Percentiles rank a stretch among this genome's conserved stretches.
phyloP scores from a whole-genome alignment of 495 filamentous ascomycete species.

The Hypoxylon subgilvum region DNA sequence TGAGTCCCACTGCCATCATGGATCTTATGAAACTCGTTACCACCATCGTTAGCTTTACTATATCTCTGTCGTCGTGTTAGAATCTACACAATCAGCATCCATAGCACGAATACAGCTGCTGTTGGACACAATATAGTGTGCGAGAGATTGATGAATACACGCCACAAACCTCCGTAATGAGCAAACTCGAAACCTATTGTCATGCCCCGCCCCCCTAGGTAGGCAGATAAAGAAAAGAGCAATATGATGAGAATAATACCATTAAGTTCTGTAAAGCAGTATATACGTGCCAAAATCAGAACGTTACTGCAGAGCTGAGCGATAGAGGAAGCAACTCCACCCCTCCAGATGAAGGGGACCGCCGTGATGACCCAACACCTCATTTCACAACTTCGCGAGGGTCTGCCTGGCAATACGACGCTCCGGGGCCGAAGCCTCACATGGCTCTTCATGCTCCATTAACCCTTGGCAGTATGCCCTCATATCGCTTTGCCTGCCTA shows the following conservation, averaged over 20 bases:
- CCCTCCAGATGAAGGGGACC: not conserved
- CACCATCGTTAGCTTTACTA: no score
- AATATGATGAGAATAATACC: slow-evolving; percentile 1
- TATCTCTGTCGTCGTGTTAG: no score
- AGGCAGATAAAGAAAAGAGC: not conserved
- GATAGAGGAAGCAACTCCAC: not conserved
- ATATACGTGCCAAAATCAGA: slow-evolving; percentile 20
- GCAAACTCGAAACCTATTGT: no score
- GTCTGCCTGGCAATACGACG: not conserved
- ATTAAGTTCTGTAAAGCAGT: slow-evolving; percentile 17
- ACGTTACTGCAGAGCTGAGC: not conserved
- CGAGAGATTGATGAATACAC: no score
- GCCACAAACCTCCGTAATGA: not conserved
- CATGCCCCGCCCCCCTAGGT: not conserved
- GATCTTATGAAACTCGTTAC: no score
- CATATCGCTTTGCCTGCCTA: not conserved
- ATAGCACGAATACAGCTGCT: no score
- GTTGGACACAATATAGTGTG: no score
- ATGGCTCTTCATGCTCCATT: not conserved
- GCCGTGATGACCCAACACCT: not conserved
- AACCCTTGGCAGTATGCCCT: not conserved
- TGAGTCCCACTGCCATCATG: no score
- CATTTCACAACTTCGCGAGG: slow-evolving; percentile 3
- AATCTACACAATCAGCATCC: no score
- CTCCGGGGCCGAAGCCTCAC: slow-evolving; percentile 2